phyloP scores from a whole-genome alignment of 192 early-diverging fungal species.

The Mortierella claussenii region DNA sequence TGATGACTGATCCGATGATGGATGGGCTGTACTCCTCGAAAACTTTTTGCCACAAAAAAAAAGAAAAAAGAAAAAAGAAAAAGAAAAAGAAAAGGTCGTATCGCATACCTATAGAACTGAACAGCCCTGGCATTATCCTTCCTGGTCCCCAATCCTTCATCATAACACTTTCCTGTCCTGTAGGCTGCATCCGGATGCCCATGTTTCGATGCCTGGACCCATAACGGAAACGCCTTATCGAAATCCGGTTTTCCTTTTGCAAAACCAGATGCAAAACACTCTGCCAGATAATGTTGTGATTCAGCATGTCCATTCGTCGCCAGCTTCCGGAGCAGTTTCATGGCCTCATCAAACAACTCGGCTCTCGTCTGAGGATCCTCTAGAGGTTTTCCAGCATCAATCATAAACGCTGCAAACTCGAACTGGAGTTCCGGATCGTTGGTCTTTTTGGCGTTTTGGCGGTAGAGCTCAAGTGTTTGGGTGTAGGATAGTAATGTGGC shows the following conservation, averaged over 20 bases:
- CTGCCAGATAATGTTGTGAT: constrained; percentile 77
- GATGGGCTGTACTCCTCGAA: neutral
- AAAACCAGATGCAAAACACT: constrained; percentile 74
- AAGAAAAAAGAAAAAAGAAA: neutral
- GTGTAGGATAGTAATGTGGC: constrained; percentile 66
- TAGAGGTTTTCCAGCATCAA: constrained; percentile 65
- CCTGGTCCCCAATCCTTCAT: constrained; percentile 75
- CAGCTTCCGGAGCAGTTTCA: constrained; percentile 68
- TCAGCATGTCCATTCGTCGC: constrained; percentile 68
- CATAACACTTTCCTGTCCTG: constrained; percentile 72
- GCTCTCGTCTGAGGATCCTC: constrained; percentile 59
- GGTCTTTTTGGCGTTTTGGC: constrained; percentile 73
- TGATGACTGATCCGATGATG: neutral
- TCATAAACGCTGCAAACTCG: constrained; percentile 75
- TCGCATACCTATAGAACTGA: constrained; percentile 72
- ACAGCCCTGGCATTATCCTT: constrained; percentile 68
- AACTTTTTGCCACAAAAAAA: neutral
- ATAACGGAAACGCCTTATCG: constrained; percentile 75
- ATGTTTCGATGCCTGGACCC: constrained; percentile 76
- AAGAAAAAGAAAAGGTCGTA: neutral
- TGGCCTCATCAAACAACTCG: constrained; percentile 75
- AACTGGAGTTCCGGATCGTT: constrained; percentile 71
- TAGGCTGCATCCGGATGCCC: constrained; percentile 74
- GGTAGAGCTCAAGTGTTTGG: constrained; percentile 67
- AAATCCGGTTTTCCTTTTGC: constrained; percentile 74